Conservation (phyloP, 2,329 filamentous ascomycete genomes). For the Monosporascus sp. region DNA sequence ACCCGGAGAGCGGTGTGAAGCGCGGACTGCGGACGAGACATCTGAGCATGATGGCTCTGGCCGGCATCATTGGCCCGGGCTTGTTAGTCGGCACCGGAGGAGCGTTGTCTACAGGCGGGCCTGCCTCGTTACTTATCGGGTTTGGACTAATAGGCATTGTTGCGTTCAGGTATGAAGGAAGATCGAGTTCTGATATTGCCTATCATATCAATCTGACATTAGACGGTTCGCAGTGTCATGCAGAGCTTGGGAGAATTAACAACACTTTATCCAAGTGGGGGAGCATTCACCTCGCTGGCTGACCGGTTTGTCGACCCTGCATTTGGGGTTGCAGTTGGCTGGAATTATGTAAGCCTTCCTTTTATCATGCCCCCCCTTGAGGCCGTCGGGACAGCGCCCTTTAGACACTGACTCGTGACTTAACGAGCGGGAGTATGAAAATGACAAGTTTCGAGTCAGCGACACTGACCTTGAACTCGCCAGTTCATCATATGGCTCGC, state of each 20-base stretch:
- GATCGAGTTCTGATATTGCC: constrained; percentile 21
- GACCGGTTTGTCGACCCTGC: constrained; percentile 68
- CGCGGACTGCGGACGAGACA: constrained; percentile 61
- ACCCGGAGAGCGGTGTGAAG: constrained; percentile 61
- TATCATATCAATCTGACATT: background rate
- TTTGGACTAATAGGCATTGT: constrained; percentile 69
- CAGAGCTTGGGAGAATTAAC: constrained; percentile 71
- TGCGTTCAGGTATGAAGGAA: constrained; percentile 35
- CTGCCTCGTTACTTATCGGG: constrained; percentile 66
- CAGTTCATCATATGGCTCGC: constrained; percentile 41
- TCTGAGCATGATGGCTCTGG: constrained; percentile 61
- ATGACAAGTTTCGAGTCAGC: background rate
- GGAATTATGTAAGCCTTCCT: constrained; percentile 56
- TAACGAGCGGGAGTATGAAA: background rate
- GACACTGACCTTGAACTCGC: background rate
- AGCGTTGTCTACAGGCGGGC: constrained; percentile 63
- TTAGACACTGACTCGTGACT: background rate
- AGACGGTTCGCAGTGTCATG: constrained; percentile 48
- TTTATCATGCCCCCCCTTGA: background rate
- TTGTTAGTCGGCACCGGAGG: constrained; percentile 67
- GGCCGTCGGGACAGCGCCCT: too few relatives aligned
- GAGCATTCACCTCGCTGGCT: constrained; percentile 65
- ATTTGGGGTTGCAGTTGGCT: constrained; percentile 63
- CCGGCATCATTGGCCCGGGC: constrained; percentile 62
- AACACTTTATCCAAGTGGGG: constrained; percentile 65